Evolutionary conservation across 129 eudicot genomes (phyloP), one percentile per base, ranked within the genome.

Genomic region (Smallanthus sonchifolius): DNA sequence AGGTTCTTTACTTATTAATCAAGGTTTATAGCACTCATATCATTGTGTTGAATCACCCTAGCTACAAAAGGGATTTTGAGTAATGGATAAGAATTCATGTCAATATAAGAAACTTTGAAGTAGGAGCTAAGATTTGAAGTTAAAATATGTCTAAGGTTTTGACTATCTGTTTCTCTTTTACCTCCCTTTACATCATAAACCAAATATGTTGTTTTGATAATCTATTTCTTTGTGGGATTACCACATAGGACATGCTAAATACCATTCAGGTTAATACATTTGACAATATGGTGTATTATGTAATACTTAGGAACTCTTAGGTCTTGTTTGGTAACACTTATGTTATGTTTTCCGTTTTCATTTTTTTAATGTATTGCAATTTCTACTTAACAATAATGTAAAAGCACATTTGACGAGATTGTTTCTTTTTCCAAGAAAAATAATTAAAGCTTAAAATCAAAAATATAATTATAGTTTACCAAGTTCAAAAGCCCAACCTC

Each of bases 401-500:
- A 48, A 24, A 34, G 34, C 5, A 9, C 47, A 69, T 35, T 69
- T n/a, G 14, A 24, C 2, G 28, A 45, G 34, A 47, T 47, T 48
- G 47, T 52, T n/a, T 15, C 28, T 45, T 68, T 68, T 47, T 13
- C 1, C 6, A 51, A n/a, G 9, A 16, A 69, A 49, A 40, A 56
- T 24, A 36, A 56, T 20, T 24, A 56, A 24, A 56, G 37, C 63
- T 2, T 65, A 4, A 19, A 16, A 7, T 38, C 49, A 65, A n/a
- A 37, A 65, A 65, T 17, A 65, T 13, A 17, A 17, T 8, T 34
- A 20, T 10, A 4, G 49, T 32, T 38, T 34, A 45, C 34, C 10
- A 4, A 38, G 19, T 69, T 9, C 56, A 69, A 49, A 69, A 35
- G 36, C 34, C 15, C 63, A 48, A 69, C 63, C 74, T 69, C 8